Evolutionary conservation across 139 green algal species (phyloP), one percentile per base, ranked within the genome.

Genomic region (Coccomyxa sp.): DNA sequence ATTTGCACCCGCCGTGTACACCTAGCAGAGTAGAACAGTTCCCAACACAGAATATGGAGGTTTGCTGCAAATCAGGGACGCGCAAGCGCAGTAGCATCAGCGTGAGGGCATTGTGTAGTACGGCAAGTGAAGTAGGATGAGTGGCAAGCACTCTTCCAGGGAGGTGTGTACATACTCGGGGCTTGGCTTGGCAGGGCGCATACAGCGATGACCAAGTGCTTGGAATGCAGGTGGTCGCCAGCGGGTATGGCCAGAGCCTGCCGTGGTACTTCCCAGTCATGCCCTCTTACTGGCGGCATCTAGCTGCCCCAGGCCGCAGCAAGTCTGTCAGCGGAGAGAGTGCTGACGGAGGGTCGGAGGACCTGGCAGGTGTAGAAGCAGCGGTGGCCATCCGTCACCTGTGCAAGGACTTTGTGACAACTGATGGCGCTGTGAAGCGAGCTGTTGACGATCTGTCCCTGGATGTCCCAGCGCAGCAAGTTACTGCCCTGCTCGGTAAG

Each of bases 401-500:
- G 59, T 30, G 78, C 30, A 91, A 91, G 83, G 77, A 79, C 9
- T 91, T 87, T 66, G 51, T 13, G 60, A 87, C 88, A 4, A 88
- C 84, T 0, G 85, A 90, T 23, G 85, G 85, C 38, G 30, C 60
- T 31, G 59, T 77, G 11, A 91, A 92, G 84, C 67, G 76, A 58
- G 94, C 94, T 32, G 86, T 98, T 57, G 93, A 96, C 67, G 88
- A 88, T 0, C 80, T 96, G 27, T 82, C 75, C 82, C 51, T 96
- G 76, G 82, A 91, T n/a, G 85, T 95, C 9, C 38, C 79, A 0
- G 45, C 32, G 0, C 89, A 93, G 17, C 83, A 91, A 59, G 88
- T 98, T 80, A 97, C 94, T 0, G 94, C 88, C 0, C 87, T 98
- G 71, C 86, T 98, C 63, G 95, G 95, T 83, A 3, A 27, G 80